Evolutionary conservation across 805 yeast species (phyloP).

Genomic region (Candida pini): DNA sequence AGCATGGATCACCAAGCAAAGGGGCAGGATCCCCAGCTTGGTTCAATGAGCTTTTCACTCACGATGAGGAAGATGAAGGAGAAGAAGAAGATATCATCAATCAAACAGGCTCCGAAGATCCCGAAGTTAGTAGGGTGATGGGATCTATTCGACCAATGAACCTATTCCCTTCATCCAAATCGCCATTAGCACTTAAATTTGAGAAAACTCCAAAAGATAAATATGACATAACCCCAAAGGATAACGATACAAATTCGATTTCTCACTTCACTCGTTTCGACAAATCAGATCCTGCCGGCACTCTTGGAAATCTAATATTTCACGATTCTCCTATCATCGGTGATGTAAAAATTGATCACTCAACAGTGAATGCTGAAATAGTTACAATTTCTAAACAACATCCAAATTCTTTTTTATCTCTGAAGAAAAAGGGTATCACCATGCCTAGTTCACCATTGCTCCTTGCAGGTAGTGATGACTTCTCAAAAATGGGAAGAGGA

Average conservation of each 20-base stretch:
- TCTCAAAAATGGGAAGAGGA: conserved; percentile 6
- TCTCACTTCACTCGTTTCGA: conserved; percentile 18
- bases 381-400: too few relatives aligned
- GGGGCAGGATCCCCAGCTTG: conserved; percentile 18
- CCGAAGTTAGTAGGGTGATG: conserved; percentile 22
- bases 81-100: conserved; percentile 10
- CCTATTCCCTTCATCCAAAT: conserved; percentile 5
- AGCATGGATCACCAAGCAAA: conserved; percentile 25
- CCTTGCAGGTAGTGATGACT: conserved; percentile 11
- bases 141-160: conserved; percentile 1
- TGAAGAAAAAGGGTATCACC: conserved; percentile 13
- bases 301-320: conserved; percentile 5
- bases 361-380: too few relatives aligned
- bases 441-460: conserved; percentile 33
- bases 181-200: conserved; percentile 16
- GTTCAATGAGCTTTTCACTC: conserved; percentile 27
- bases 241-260: conserved; percentile 26
- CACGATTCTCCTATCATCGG: too few relatives aligned
- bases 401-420: too few relatives aligned
- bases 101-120: conserved; percentile 10
- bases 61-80: conserved; percentile 21
- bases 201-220: conserved; percentile 27
- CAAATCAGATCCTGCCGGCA: conserved; percentile 8
- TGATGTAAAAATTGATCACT: too few relatives aligned
- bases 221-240: conserved; percentile 18